Base-by-base conservation (phyloP, 495 filamentous ascomycete species). In the Annulohypoxylon maeteangense region DNA sequence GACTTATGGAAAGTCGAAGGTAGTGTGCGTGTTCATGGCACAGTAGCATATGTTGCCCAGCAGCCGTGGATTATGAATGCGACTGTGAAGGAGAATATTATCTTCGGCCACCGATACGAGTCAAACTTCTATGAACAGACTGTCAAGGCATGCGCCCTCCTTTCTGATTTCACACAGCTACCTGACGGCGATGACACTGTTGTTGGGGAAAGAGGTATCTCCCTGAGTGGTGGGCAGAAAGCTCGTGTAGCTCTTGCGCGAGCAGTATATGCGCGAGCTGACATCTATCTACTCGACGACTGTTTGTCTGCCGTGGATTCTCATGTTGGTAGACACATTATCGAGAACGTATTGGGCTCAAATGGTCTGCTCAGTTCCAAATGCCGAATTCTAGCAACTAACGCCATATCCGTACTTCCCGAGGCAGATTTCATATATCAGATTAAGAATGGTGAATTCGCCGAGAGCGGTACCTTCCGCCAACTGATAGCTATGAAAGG, bases 61-160 rank as follows among this genome's bases (percentile, higher is more conserved):
- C 87, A 91, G 71, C 79, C 93, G 23, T 99, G 96, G 95, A 90
- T 99, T 38, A 98, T 97, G 94, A 99, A 98, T 74, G 95, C 96
- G 6, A 95, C 90, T 50, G 94, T 98, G 27, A 90, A 91, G 59
- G 96, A 99, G 71, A 99, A 99, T 74, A 97, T 99, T 74, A 85
- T 98, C 6, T 99, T 99, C 75, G 96, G 96, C 4, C 93, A 98
- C 81, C 90, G 93, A 42, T 98, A 92, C 85, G 95, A 99, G 81
- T 92, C 95, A 3, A 82, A 87, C 51, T 99, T 99, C 82, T 99
- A 99, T 78, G 93, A 98, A 48, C 89, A 90, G 62, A 97, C 96
- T 1, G 86, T 99, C 3, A 92, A 96, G 78, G 96, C 96, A 20
- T 99, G 96, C 75, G 96, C 96, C 60, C 83, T 99, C 31, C 71